Conservation (phyloP, 129 eudicot species). For the Kitagawia praeruptora region DNA sequence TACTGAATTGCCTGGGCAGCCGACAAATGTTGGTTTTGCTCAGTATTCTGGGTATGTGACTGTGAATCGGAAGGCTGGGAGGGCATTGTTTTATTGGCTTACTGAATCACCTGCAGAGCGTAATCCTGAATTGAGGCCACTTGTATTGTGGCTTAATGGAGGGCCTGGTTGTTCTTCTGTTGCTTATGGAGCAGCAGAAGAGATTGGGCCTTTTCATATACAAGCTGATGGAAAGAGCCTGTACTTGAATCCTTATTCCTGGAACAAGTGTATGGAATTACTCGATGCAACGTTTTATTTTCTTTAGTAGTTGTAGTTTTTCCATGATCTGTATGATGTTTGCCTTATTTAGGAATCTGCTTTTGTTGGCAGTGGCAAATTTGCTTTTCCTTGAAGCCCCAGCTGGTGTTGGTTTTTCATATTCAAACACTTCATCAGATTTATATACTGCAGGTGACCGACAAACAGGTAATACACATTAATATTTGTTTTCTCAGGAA, state of each 20-base stretch:
- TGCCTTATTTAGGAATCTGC: slow-evolving; percentile 18
- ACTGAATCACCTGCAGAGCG: slow-evolving; percentile 67
- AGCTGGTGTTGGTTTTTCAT: slow-evolving; percentile 97
- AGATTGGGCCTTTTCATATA: slow-evolving; percentile 85
- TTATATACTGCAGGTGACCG: slow-evolving; percentile 75
- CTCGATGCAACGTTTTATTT: background rate
- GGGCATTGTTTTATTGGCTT: slow-evolving; percentile 91
- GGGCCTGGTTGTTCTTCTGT: slow-evolving; percentile 99
- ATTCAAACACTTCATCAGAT: slow-evolving; percentile 77
- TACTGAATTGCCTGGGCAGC: slow-evolving; percentile 79
- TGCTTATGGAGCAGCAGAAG: slow-evolving; percentile 99
- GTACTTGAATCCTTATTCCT: slow-evolving; percentile 66
- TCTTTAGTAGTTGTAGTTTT: background rate
- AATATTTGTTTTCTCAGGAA: background rate
- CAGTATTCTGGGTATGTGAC: slow-evolving; percentile 95
- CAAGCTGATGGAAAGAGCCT: slow-evolving; percentile 78
- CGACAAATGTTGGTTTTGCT: slow-evolving; percentile 56
- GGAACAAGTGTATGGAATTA: slow-evolving; percentile 81
- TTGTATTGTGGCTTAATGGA: slow-evolving; percentile 96
- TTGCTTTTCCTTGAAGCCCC: slow-evolving; percentile 96
- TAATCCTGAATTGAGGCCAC: slow-evolving; percentile 64
- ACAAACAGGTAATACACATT: slow-evolving; percentile 53
- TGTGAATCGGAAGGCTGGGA: slow-evolving; percentile 69
- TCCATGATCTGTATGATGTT: background rate
- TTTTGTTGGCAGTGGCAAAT: slow-evolving; percentile 79